Base-by-base conservation (phyloP, 148 eudicot species). In the Pouteria glomerata region DNA sequence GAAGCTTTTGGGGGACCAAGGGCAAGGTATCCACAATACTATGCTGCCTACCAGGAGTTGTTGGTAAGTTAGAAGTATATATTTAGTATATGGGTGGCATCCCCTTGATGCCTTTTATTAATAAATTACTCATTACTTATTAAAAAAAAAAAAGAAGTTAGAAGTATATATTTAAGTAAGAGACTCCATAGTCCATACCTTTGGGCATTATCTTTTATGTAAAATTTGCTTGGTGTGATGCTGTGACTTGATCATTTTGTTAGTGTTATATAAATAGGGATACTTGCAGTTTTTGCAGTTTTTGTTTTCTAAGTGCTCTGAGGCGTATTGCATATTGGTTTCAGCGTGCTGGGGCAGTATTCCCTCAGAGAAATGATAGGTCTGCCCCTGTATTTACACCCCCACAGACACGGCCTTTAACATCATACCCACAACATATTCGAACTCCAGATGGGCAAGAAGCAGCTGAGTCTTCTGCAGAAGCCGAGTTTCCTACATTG, bases 1-100 rank as follows among this genome's bases (percentile, higher is more conserved):
- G 98, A 95, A 83, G 97, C 96, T 75, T 95, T 95, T 88, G 98
- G 98, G 68, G 98, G 98, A 63, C 75, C 91, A 65, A 84, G 92
- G 80, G 93, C 89, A 74, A 90, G 96, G 76, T 91, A 91, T 81
- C 93, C 98, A 47, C 98, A 91, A 76, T 95, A 83, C 74, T 95
- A 76, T 84, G 92, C 86, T 41, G 98, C 97, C 57, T 95, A 95
- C 76, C 98, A 91, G 80, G 98, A 95, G 73, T 85, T 95, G 74
- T 76, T 91, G 93, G 98, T 95, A 84, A 76, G 84, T 74, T 64
- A n/a, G n/a, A n/a, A n/a, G 23, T 45, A 23, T 31, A 35, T 7
- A 0, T 19, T 1, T 12, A 59, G 30, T 10, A 4, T 44, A 44
- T 30, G 11, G 27, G 13, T 71, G n/a, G n/a, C n/a, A n/a, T n/a